Evolutionary conservation across 2,329 filamentous ascomycete species (phyloP), one percentile per base, ranked within the genome.

Genomic region (Sclerotinia glacialis): DNA sequence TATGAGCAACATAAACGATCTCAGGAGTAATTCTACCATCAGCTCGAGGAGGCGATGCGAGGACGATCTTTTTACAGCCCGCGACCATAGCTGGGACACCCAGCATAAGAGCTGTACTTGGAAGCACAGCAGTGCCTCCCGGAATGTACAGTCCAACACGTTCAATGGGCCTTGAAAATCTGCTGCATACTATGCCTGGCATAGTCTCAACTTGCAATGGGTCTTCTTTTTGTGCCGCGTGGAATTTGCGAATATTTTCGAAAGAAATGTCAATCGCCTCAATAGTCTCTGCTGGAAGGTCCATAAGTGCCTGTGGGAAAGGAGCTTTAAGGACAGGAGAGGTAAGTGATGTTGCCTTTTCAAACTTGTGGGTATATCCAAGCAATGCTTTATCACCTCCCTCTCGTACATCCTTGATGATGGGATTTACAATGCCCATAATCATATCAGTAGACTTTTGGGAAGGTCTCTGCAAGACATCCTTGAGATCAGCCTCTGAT

Each of bases 31-130:
- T 86, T 72, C 89, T 92, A 60, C 95, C 95, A 75, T 98, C 94
- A 0, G 90, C 80, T 53, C 95, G 89, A 23, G 95, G 95, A 40
- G 95, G 95, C 0, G 93, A 96, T 26, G 95, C 95, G 46, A 99
- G 82, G 21, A 99, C 90, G 68, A 99, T 97, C 79, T 90, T 96
- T 80, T 93, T 87, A 83, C 95, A 99, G 31, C 95, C 95, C 31
- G 95, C 95, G 9, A 98, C 95, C 90, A 96, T 96, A 68, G 95
- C 95, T 9, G 95, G 95, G 5, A 99, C 95, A 76, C 95, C 95
- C 64, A 99, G 85, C 95, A 99, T 99, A 71, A 99, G 89, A 3
- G 95, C 95, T 9, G 95, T 98, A 66, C 93, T 97, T 16, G 95
- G 95, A 50, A 99, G 83, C n/a, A 99, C 95, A 1, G 95, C 95